Evolutionary conservation across 1,139 yeast genomes (phyloP), one percentile per base, ranked within the genome.

Genomic region (Zygosaccharomyces pseudobailii): DNA sequence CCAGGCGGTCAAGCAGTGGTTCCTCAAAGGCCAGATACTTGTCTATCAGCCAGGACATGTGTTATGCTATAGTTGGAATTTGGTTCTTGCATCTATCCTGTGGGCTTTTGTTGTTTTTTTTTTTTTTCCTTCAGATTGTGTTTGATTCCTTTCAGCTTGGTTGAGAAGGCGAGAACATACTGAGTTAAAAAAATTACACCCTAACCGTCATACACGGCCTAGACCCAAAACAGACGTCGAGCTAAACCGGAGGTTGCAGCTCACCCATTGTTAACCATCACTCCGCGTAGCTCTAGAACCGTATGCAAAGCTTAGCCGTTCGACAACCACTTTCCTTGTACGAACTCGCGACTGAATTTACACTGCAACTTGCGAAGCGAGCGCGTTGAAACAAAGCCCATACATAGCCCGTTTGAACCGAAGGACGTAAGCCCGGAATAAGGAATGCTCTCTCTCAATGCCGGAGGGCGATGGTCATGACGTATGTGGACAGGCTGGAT

Each of bases 11-110:
- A 17, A 64, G 48, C 10, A 57, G 24, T 10, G 40, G 45, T 3
- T 45, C 43, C 46, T 64, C 68, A 5, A 55, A 32, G 10, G 50
- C 52, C 31, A 57, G 52, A 45, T 58, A 60, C 33, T 36, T 50
- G 4, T 47, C 48, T 17, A 39, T 24, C 17, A 39, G 36, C 35
- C 38, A 24, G 19, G 40, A 32, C 34, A 23, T 35, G 23, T 17
- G 36, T n/a, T 24, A 20, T 30, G 33, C 27, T 30, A 22, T 21
- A 21, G 30, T 17, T 23, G 7, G 8, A 35, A 19, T 19, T 37
- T 20, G 6, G 19, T 10, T 31, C n/a, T 22, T 20, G 23, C 19
- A 13, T 17, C n/a, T 19, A 24, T 23, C 8, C 10, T 8, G 20
- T 17, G 21, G 24, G 40, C 32, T 30, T 23, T 42, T 23, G 6